Percentiles rank a stretch among this genome's conserved stretches.
Conservation (phyloP, 2,329 filamentous ascomycete genomes). For the Colletotrichum sp. region DNA sequence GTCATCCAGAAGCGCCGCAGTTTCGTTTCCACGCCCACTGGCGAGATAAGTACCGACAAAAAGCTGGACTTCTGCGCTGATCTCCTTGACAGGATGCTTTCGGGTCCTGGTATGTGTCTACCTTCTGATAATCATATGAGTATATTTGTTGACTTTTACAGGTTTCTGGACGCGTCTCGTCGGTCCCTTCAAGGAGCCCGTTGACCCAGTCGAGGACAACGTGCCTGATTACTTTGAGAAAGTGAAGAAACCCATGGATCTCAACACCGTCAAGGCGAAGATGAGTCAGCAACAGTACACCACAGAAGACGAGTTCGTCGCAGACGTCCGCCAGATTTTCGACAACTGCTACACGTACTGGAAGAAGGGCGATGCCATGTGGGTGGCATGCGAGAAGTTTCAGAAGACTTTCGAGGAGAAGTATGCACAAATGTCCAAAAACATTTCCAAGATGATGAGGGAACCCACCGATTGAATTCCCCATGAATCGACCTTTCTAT, state of each 20-base stretch:
- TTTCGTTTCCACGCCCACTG: conserved; percentile 29
- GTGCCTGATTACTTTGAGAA: conserved; percentile 68
- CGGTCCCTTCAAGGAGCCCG: conserved; percentile 65
- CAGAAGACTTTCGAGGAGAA: conserved; percentile 66
- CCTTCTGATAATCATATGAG: neutral
- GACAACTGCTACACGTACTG: conserved; percentile 70
- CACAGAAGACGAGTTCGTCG: conserved; percentile 57
- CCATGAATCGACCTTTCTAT: neutral
- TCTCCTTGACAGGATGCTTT: conserved; percentile 64
- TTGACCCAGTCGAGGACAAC: conserved; percentile 60
- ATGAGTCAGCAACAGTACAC: conserved; percentile 60
- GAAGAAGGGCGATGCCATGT: conserved; percentile 60
- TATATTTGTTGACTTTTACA: conserved; percentile 28
- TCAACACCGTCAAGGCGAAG: conserved; percentile 64
- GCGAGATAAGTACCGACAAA: conserved; percentile 18
- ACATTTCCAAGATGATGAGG: conserved; percentile 59
- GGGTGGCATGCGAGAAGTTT: conserved; percentile 59
- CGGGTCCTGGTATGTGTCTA: conserved; percentile 56
- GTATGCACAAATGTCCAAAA: conserved; percentile 63
- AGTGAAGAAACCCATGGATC: conserved; percentile 66
- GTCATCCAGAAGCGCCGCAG: conserved; percentile 36
- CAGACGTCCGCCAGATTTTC: conserved; percentile 67
- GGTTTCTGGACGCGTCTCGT: conserved; percentile 72
- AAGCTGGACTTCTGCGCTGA: conserved; percentile 66
- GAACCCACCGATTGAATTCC: conserved; percentile 37